These are phyloP conservation scores for Trichosporon sp. DNA, from an alignment of 1,284 basidiomycete genomes.

Conservation along the genomic window DNA sequence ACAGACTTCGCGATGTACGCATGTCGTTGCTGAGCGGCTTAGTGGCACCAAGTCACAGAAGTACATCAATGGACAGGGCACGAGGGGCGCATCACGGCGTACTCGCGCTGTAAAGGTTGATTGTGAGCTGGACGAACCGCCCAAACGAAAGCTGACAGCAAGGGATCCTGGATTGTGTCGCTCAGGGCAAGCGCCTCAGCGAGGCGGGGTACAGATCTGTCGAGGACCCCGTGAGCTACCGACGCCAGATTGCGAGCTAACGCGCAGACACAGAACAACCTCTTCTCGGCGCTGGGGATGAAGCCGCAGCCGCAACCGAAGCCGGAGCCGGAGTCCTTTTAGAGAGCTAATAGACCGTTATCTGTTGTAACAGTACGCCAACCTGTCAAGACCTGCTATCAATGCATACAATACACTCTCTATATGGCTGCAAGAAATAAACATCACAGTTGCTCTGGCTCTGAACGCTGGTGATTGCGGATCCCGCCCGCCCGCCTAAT, in stretches of 20 bases:
- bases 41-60: conserved; percentile 46
- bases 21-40: conserved; percentile 43
- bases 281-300: conserved; percentile 33
- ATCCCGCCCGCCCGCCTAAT: conserved; percentile 1
- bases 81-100: conserved; percentile 29
- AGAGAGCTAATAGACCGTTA: neutral
- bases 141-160: neutral
- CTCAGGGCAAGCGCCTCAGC: conserved; percentile 31
- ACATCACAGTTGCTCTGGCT: neutral
- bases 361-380: neutral
- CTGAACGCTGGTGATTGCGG: neutral
- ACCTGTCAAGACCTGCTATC: conserved; percentile 3
- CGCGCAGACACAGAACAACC: conserved; percentile 30
- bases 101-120: conserved; percentile 42
- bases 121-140: conserved; percentile 28
- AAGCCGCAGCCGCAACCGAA: conserved; percentile 24
- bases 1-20: conserved; percentile 37
- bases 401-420: conserved; percentile 19
- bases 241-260: neutral
- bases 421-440: conserved; percentile 3
- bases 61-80: conserved; percentile 42
- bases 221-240: conserved; percentile 37
- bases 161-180: conserved; percentile 45
- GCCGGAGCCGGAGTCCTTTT: neutral
- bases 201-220: conserved; percentile 44